These are phyloP conservation scores for Scutellaria minor DNA, from an alignment of 257 asterid genomes.

Conservation along the genomic window DNA sequence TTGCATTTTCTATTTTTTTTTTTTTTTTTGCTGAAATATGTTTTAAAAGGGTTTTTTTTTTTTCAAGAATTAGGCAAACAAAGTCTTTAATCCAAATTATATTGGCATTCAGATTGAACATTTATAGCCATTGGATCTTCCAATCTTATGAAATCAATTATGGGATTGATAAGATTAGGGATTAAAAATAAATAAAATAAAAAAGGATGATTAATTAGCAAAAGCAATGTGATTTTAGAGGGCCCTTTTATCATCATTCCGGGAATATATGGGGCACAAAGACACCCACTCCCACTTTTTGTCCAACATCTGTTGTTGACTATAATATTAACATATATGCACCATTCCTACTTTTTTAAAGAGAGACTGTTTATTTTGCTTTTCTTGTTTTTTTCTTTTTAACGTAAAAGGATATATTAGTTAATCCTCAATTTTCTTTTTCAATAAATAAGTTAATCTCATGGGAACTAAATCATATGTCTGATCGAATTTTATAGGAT, in stretches of 20 bases:
- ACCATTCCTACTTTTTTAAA: slow-evolving; percentile 25
- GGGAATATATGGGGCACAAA: slow-evolving; percentile 65
- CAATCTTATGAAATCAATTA: not conserved
- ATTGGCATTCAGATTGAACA: too few species aligned
- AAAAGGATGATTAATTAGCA: not conserved
- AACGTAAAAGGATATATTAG: not conserved
- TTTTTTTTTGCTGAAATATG: too few species aligned
- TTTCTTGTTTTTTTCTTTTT: not conserved
- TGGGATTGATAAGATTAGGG: slow-evolving; percentile 2
- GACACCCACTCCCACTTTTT: slow-evolving; percentile 62
- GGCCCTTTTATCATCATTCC: slow-evolving; percentile 65
- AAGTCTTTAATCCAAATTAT: too few species aligned
- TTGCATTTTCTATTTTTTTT: too few species aligned
- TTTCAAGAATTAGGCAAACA: too few species aligned
- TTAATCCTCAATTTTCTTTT: not conserved
- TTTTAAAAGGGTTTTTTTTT: too few species aligned
- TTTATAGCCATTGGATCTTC: too few species aligned
- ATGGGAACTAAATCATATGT: not conserved
- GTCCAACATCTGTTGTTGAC: slow-evolving; percentile 66
- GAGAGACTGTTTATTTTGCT: not conserved
- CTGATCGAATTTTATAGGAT: not conserved
- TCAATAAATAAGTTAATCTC: not conserved
- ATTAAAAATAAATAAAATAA: slow-evolving; percentile 2
- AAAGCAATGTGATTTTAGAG: slow-evolving; percentile 48
- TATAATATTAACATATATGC: slow-evolving; percentile 26